phyloP scores from a whole-genome alignment of 1,284 basidiomycete species.

The Ganoderma meredithae region DNA sequence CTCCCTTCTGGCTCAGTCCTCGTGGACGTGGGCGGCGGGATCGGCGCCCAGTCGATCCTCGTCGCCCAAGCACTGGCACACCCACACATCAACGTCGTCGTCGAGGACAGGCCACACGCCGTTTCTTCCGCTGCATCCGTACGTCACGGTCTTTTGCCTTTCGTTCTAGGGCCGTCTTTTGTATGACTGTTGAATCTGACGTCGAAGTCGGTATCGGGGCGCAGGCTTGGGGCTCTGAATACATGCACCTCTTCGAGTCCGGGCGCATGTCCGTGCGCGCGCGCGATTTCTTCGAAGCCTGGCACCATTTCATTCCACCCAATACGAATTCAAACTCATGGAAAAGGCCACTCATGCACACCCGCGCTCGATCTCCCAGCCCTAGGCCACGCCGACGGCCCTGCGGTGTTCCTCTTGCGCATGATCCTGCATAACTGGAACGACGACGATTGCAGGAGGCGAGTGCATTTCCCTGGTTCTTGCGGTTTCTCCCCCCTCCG shows the following conservation, averaged over 20 bases:
- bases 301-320: too few relatives aligned
- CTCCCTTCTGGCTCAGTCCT: constrained; percentile 57
- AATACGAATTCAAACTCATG: too few relatives aligned
- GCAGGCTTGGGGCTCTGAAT: constrained; percentile 36
- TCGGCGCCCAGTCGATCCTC: constrained; percentile 71
- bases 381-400: constrained; percentile 8
- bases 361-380: constrained; percentile 16
- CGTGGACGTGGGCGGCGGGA: constrained; percentile 80
- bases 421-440: constrained; percentile 78
- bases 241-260: constrained; percentile 33
- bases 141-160: neutral
- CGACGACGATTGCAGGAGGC: constrained; percentile 46
- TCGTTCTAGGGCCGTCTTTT: neutral
- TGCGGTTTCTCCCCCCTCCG: too few relatives aligned
- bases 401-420: constrained; percentile 67
- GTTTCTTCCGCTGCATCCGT: constrained; percentile 56
- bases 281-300: constrained; percentile 71
- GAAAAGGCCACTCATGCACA: too few relatives aligned
- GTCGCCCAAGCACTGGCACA: constrained; percentile 70
- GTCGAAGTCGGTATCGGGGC: constrained; percentile 33
- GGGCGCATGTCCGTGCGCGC: constrained; percentile 43
- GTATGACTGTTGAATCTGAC: too few relatives aligned
- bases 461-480: neutral
- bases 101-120: constrained; percentile 72
- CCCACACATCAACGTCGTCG: constrained; percentile 60